A percentile compares a stretch with the other conserved stretches of the same genome.
These are phyloP conservation scores for Botrytis paeoniae DNA, from an alignment of 2,329 filamentous ascomycete species.

Conservation along the genomic window DNA sequence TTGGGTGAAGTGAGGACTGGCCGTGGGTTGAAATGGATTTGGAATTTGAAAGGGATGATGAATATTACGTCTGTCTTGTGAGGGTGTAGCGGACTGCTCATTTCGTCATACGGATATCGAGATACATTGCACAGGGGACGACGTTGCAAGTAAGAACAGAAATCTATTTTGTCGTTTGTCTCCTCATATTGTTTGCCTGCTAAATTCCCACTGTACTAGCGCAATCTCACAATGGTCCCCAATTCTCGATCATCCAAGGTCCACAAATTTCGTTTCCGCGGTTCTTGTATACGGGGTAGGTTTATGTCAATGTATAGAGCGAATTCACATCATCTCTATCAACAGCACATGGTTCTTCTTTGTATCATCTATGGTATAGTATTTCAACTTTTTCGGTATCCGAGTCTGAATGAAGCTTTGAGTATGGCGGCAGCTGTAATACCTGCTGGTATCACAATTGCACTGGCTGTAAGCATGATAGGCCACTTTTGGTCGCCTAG, in stretches of 20 bases:
- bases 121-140: neutral
- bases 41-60: too few relatives aligned
- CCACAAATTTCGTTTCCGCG: neutral
- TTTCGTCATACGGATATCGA: neutral
- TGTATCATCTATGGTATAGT: neutral
- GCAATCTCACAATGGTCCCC: neutral
- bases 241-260: neutral
- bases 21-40: neutral
- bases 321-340: neutral
- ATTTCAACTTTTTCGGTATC: neutral
- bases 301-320: neutral
- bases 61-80: neutral
- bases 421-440: neutral
- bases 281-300: neutral
- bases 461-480: neutral
- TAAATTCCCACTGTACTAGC: neutral
- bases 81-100: neutral
- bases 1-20: neutral
- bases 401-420: neutral
- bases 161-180: neutral
- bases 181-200: neutral
- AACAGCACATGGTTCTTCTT: neutral
- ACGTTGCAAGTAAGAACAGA: neutral
- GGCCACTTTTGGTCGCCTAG: neutral
- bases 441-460: neutral